These are phyloP conservation scores for Pythium monospermum DNA, from an alignment of 352 stramenopile species.

Conservation along the genomic window DNA sequence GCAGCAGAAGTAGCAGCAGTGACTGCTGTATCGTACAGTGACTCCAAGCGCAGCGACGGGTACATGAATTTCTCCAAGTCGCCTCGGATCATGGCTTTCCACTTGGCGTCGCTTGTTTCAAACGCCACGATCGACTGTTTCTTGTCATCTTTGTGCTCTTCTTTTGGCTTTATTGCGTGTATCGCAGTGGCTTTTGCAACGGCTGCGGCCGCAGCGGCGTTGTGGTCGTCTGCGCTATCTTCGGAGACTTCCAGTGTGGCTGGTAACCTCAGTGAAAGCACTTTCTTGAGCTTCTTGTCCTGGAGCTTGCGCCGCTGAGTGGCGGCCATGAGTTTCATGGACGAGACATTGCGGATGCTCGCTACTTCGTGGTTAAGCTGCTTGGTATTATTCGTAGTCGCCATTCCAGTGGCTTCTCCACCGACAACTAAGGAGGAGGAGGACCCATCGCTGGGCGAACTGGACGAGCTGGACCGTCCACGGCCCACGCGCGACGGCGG, in stretches of 20 bases:
- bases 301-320: slow-evolving; percentile 15
- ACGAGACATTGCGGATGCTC: slow-evolving; percentile 13
- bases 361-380: background rate
- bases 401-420: too few species aligned
- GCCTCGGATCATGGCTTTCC: slow-evolving; percentile 53
- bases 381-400: background rate
- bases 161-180: too few species aligned
- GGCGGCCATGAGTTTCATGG: slow-evolving; percentile 19
- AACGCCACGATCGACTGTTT: slow-evolving; percentile 37
- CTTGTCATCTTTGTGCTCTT: too few species aligned
- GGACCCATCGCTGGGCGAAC: too few species aligned
- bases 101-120: slow-evolving; percentile 51
- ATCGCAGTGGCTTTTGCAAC: too few species aligned
- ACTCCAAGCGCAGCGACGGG: slow-evolving; percentile 53
- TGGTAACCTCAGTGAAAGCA: background rate
- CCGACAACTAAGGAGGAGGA: too few species aligned
- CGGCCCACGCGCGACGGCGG: too few species aligned
- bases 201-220: too few species aligned
- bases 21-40: slow-evolving; percentile 25
- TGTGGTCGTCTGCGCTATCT: too few species aligned
- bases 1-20: background rate
- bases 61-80: slow-evolving; percentile 77
- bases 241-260: slow-evolving; percentile 12
- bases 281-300: slow-evolving; percentile 12
- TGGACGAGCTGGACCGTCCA: too few species aligned